A percentile compares a stretch with the other conserved stretches of the same genome.
Conservation (phyloP, 371 early-diverging fungal genomes). For the Chytridium lagenaria region DNA sequence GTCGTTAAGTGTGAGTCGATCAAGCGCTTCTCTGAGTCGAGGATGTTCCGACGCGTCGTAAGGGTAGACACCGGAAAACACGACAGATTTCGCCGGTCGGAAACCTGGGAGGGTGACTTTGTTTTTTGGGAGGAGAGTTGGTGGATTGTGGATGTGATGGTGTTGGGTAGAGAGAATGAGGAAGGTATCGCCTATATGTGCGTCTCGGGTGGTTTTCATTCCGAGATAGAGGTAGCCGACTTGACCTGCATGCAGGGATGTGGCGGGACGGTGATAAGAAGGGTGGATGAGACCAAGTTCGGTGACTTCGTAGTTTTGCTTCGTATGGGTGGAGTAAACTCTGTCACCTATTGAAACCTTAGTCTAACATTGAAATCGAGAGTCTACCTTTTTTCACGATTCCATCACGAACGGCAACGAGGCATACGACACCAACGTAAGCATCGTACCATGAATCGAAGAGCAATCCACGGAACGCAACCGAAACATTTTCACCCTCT, state of each 20-base stretch:
- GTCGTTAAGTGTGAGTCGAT: constrained; percentile 92
- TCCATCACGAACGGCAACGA: constrained; percentile 90
- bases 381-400: constrained; percentile 71
- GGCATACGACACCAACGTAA: constrained; percentile 93
- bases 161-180: constrained; percentile 58
- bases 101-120: constrained; percentile 82
- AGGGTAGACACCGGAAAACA: constrained; percentile 94
- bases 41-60: constrained; percentile 87
- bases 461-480: constrained; percentile 74
- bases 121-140: constrained; percentile 36
- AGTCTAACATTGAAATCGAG: background rate
- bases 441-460: constrained; percentile 98
- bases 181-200: constrained; percentile 97
- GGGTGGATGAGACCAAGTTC: constrained; percentile 98
- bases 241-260: constrained; percentile 89
- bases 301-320: constrained; percentile 81
- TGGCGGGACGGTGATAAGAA: constrained; percentile 71
- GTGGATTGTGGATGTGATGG: constrained; percentile 14
- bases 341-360: constrained; percentile 70
- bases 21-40: constrained; percentile 87
- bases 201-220: constrained; percentile 93
- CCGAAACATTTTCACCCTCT: background rate
- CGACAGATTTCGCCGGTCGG: constrained; percentile 91
- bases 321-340: constrained; percentile 78
- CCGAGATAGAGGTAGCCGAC: constrained; percentile 93